phyloP scores from a whole-genome alignment of 1,139 yeast species.

The Candida buenavistaensis region DNA sequence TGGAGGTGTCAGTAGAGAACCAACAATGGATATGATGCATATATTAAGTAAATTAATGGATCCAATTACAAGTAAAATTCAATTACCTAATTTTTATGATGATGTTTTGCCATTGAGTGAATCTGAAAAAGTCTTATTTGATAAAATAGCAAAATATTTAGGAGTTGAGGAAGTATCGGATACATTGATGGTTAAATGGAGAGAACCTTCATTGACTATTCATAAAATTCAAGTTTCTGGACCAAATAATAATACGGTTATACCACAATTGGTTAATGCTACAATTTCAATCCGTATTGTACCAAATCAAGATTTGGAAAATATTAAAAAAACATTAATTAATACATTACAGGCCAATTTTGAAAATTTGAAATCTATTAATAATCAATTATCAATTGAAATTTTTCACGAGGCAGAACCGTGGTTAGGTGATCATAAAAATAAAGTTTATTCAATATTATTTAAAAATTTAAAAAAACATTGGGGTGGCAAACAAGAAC shows the following conservation, averaged over 20 bases:
- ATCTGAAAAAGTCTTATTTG: constrained; percentile 59
- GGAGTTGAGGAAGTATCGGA: constrained; percentile 43
- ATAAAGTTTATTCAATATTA: constrained; percentile 67
- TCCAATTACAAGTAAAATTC: constrained; percentile 54
- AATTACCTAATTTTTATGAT: constrained; percentile 70
- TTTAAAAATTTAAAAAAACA: constrained; percentile 57
- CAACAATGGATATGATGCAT: constrained; percentile 81
- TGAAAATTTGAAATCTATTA: constrained; percentile 29
- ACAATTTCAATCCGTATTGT: constrained; percentile 82
- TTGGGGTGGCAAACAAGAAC: constrained; percentile 59
- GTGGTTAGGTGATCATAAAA: constrained; percentile 88
- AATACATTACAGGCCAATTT: constrained; percentile 40
- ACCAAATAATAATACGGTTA: constrained; percentile 85
- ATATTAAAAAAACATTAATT: constrained; percentile 52
- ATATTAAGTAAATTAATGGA: constrained; percentile 64
- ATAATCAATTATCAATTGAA: constrained; percentile 58
- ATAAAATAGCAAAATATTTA: constrained; percentile 53
- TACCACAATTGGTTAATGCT: constrained; percentile 78
- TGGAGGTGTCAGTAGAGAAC: constrained; percentile 90
- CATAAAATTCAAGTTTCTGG: constrained; percentile 87
- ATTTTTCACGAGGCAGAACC: constrained; percentile 89
- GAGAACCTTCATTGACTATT: constrained; percentile 86
- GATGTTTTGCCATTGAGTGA: constrained; percentile 56
- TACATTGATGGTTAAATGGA: constrained; percentile 83
- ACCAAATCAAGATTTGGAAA: constrained; percentile 75